Evolutionary conservation across 306 rosid species (phyloP).

Genomic region (Coriaria nepalensis): DNA sequence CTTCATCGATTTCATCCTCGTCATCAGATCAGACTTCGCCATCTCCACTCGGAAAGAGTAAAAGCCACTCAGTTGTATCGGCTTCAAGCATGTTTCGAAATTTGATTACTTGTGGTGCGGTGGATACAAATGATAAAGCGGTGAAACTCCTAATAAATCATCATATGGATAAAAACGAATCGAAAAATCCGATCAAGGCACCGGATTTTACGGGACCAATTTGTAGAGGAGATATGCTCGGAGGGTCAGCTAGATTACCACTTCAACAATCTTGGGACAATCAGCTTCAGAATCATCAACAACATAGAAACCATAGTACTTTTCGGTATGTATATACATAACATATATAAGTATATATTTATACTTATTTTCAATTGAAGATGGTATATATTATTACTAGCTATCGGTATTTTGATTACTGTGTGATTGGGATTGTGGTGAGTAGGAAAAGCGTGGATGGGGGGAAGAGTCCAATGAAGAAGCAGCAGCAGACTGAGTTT

Average conservation of each 20-base stretch:
- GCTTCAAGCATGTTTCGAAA: conserved; percentile 45
- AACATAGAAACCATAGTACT: conserved; percentile 2
- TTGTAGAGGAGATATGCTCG: conserved; percentile 26
- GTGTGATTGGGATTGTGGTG: conserved; percentile 3
- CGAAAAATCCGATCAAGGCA: conserved; percentile 2
- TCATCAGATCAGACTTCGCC: conserved; percentile 7
- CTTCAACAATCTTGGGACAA: conserved; percentile 28
- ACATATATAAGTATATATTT: no score
- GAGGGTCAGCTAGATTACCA: conserved; percentile 32
- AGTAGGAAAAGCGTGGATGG: conserved; percentile 49
- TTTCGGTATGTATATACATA: conserved; percentile 2
- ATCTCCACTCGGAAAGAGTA: conserved; percentile 27
- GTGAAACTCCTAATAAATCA: conserved; percentile 15
- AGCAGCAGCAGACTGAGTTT: conserved; percentile 28
- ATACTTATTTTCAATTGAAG: no score
- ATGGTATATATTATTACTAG: background rate
- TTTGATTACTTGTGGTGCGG: conserved; percentile 41
- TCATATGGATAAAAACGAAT: conserved; percentile 1
- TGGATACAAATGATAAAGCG: conserved; percentile 37
- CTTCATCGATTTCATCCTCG: conserved; percentile 22
- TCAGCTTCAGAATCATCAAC: conserved; percentile 20
- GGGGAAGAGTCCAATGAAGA: conserved; percentile 21
- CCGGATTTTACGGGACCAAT: conserved; percentile 11
- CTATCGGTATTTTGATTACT: background rate
- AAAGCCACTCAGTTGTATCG: conserved; percentile 30